Evolutionary conservation across 2,329 filamentous ascomycete species (phyloP), one percentile per base, ranked within the genome.

Genomic region (Aspergillus awamori): DNA sequence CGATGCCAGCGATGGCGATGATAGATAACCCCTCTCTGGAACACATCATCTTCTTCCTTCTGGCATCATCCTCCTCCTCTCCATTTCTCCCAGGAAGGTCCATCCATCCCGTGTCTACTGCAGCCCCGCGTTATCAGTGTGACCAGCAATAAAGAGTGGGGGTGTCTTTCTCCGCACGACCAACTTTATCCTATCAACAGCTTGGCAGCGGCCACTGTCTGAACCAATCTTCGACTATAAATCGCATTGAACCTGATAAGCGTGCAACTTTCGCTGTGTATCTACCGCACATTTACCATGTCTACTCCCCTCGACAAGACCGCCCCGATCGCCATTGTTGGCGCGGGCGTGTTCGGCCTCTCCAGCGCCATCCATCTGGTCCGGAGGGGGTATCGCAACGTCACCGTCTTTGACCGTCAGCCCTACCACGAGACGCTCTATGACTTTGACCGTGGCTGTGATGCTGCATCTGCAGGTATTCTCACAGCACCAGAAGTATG

Each of bases 341-440:
- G 79, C 15, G 77, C 75, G 2, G 79, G 79, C 36, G 74, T 77
- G 55, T 81, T 77, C 62, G 78, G 80, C 48, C 71, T 80, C 61
- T 75, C 74, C 58, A 81, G 77, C 7, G 80, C 81, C 1, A 66
- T 82, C 28, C 77, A 80, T 64, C 74, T 82, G 5, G 76, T 76
- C 7, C 70, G 72, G 52, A 68, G 78, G 10, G 83, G 82, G 3
- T 85, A 83, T 67, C 73, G 20, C 5, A 74, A 81, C 61, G 73
- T 84, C 26, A 83, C 76, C 8, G 76, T 85, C 10, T 74, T 85
- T 36, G 83, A 85, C 66, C 76, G 76, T 63, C 80, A 84, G 64
- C 71, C 77, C 17, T 74, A 82, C 36, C 73, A 79, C 11, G 58
- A 77, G 36, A 71, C 72, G 0, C 67, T 67, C 0, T 84, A 84